phyloP scores from a whole-genome alignment of 257 asterid species.

The Solanum rostratum region DNA sequence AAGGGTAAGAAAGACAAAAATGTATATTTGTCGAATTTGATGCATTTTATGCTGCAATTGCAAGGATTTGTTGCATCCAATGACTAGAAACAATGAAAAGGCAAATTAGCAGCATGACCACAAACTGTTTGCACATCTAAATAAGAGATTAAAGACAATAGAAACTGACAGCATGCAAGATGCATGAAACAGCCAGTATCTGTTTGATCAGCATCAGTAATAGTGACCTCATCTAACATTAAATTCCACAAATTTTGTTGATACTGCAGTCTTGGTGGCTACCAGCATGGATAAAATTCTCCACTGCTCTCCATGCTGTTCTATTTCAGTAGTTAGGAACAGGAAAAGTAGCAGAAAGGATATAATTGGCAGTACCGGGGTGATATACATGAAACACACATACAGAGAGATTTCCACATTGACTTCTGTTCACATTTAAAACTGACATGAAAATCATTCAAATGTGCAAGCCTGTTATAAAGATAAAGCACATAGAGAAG shows the following conservation, averaged over 20 bases:
- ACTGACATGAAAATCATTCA: neutral
- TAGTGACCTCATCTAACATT: neutral
- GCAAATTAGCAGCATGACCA: neutral
- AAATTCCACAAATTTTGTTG: neutral
- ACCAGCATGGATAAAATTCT: neutral
- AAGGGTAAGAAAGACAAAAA: neutral
- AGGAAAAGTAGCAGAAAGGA: neutral
- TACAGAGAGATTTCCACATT: neutral
- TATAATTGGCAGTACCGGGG: neutral
- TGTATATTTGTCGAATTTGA: neutral
- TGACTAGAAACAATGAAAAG: neutral
- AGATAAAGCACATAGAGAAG: neutral
- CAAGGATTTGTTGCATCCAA: neutral
- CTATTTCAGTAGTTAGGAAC: neutral
- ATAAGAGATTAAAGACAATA: neutral
- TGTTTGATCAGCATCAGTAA: neutral
- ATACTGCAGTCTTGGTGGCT: neutral
- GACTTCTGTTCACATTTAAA: neutral
- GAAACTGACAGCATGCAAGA: neutral
- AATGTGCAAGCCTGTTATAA: neutral
- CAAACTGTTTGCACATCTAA: neutral
- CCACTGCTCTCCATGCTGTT: neutral
- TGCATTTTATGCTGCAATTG: neutral
- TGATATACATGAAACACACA: neutral
- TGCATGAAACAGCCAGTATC: neutral